A percentile compares a stretch with the other conserved stretches of the same genome.
Conservation (phyloP, 768 basidiomycete genomes). For the Coprinopsis cinerea region DNA sequence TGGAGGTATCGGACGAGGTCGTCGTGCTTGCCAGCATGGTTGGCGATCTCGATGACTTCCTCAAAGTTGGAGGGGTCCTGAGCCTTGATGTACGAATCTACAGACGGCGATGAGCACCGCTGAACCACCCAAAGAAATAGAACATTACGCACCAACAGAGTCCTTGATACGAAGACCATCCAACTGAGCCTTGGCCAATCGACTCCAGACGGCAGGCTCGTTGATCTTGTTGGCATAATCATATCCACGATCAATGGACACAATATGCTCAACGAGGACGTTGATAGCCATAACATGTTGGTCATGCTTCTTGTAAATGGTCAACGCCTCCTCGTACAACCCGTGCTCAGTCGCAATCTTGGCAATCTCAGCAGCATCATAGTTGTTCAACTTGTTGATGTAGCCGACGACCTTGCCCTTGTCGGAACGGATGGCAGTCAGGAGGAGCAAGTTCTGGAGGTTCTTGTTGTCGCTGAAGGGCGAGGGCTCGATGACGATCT, state of each 20-base stretch:
- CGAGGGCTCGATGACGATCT: constrained; percentile 95
- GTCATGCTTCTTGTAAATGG: constrained; percentile 96
- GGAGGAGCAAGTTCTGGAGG: constrained; percentile 88
- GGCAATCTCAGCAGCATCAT: constrained; percentile 91
- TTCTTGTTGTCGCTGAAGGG: constrained; percentile 98
- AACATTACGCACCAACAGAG: constrained; percentile 68
- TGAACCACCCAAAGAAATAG: not conserved
- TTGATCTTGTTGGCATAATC: constrained; percentile 97
- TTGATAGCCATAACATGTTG: constrained; percentile 95
- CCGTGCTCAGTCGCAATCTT: constrained; percentile 96
- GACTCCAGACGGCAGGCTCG: constrained; percentile 93
- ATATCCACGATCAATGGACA: constrained; percentile 92
- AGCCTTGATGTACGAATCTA: constrained; percentile 97
- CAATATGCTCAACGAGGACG: constrained; percentile 96
- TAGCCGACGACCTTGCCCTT: constrained; percentile 98
- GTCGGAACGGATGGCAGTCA: constrained; percentile 96
- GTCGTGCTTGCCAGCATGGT: constrained; percentile 87
- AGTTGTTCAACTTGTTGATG: constrained; percentile 95
- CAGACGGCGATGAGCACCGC: constrained; percentile 6
- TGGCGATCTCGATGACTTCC: constrained; percentile 95
- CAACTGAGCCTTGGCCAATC: constrained; percentile 97
- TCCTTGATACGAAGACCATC: constrained; percentile 98
- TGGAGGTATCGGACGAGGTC: constrained; percentile 96
- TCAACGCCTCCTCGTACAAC: constrained; percentile 92
- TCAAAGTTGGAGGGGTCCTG: constrained; percentile 90